A percentile compares a stretch with the other conserved stretches of the same genome.
Conservation (phyloP, 2,329 filamentous ascomycete species). For the Zasmidium cellare region DNA sequence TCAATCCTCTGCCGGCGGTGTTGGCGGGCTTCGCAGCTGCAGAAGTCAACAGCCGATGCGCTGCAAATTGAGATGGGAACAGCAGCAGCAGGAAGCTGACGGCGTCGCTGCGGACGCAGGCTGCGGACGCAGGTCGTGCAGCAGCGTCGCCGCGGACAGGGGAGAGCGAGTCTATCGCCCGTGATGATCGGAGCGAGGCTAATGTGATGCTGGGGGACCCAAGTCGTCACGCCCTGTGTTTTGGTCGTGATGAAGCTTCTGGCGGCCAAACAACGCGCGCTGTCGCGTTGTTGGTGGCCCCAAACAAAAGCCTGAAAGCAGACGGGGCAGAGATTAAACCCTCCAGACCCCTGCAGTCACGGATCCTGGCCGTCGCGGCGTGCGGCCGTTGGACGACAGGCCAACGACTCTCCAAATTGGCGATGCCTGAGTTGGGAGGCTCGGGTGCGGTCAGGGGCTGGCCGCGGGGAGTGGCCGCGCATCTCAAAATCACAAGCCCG, state of each 20-base stretch:
- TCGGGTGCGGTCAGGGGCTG: too few relatives aligned
- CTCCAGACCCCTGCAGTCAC: neutral
- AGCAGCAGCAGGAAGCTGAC: neutral
- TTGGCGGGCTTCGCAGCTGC: neutral
- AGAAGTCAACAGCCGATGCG: neutral
- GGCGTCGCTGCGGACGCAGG: neutral
- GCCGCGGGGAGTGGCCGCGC: too few relatives aligned
- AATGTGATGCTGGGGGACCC: neutral
- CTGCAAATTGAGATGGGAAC: neutral
- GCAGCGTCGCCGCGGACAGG: neutral
- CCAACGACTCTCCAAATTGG: neutral
- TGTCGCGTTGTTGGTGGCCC: neutral
- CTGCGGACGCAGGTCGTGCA: neutral
- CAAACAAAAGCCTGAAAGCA: neutral
- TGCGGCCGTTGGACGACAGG: neutral
- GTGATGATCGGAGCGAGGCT: neutral
- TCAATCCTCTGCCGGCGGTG: neutral
- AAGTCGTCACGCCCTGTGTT: neutral
- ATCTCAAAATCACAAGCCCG: too few relatives aligned
- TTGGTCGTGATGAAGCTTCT: neutral
- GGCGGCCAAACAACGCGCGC: neutral
- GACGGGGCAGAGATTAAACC: neutral
- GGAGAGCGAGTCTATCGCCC: neutral
- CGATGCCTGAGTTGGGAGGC: too few relatives aligned
- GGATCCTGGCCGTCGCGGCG: neutral